Base-by-base conservation (phyloP, 495 filamentous ascomycete genomes). In the Bathelium albidoporum region DNA sequence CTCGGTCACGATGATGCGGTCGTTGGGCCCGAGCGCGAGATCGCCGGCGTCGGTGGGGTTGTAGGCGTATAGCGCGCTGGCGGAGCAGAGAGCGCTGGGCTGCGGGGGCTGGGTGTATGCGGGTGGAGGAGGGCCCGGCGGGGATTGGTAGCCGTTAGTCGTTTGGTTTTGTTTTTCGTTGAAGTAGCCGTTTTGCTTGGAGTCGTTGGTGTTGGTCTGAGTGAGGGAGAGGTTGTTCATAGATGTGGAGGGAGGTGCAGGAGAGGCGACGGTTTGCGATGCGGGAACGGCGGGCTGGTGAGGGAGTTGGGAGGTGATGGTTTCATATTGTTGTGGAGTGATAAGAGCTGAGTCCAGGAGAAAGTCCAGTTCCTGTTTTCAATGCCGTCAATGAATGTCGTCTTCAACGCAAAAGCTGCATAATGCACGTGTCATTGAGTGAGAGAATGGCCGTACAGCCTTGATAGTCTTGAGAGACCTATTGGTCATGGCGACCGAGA, bases 21-120 rank as follows among this genome's bases (percentile, higher is more conserved):
- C 91, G 69, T 90, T 84, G 31, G 84, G 83, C 62, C 85, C 79
- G 67, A 98, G 81, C 1, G 81, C 81, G 61, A 92, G 79, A 73
- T 97, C 94, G 41, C 89, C 89, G 5, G 85, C 76, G 65, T 96
- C 90, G 32, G 84, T 81, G 16, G 86, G 87, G 29, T 79, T 80
- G 78, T 96, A 98, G 64, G 82, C 82, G 76, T 94, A 97, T 7
- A 95, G 79, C 3, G 93, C 94, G 22, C 84, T 80, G n/a, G 89
- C 90, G 65, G 87, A 79, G 31, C 83, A 80, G 39, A 96, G 75
- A 2, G 66, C 66, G 31, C 64, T 59, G 9, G 69, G 69, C 2
- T 34, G 24, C 53, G 66, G 59, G 9, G 69, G 69, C 2, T 34
- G 24, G 59, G 43, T 59, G 44, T 70, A 68, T 24, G 70, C 73